Conservation (phyloP, 2,329 filamentous ascomycete species). For the Trichophaea hybrida region DNA sequence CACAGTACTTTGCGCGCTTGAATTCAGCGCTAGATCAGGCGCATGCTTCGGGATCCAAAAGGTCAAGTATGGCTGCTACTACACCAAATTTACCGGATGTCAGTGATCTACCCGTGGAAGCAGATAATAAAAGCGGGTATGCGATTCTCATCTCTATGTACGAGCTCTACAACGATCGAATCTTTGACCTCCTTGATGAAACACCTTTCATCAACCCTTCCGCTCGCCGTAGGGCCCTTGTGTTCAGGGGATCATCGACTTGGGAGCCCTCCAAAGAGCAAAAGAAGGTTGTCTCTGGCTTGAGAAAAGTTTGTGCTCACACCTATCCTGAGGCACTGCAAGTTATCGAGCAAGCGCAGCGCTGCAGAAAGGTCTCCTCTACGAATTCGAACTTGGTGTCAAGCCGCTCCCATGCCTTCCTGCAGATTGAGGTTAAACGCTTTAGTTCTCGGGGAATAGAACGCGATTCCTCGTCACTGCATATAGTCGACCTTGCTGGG, state of each 20-base stretch:
- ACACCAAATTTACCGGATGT: slow-evolving; percentile 40
- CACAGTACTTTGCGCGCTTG: not conserved
- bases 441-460: slow-evolving; percentile 32
- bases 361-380: slow-evolving; percentile 35
- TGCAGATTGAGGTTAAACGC: slow-evolving; percentile 90
- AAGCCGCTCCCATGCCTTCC: slow-evolving; percentile 49
- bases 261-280: slow-evolving; percentile 20
- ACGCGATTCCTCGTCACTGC: slow-evolving; percentile 58
- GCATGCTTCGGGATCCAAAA: not conserved
- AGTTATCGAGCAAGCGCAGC: slow-evolving; percentile 65
- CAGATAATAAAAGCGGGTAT: slow-evolving; percentile 50
- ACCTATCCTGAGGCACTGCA: slow-evolving; percentile 71
- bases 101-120: slow-evolving; percentile 53
- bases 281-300: slow-evolving; percentile 71
- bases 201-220: slow-evolving; percentile 28
- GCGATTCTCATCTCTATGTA: slow-evolving; percentile 92
- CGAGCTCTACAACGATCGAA: slow-evolving; percentile 96
- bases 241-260: slow-evolving; percentile 67
- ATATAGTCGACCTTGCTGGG: slow-evolving; percentile 81
- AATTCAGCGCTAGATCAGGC: not conserved
- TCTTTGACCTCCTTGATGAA: slow-evolving; percentile 74
- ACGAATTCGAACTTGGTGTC: slow-evolving; percentile 44
- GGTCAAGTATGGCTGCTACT: not conserved
- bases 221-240: slow-evolving; percentile 53
- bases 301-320: slow-evolving; percentile 78